These are phyloP conservation scores for Starmerella davenportii DNA, from an alignment of 805 yeast genomes.

Conservation along the genomic window DNA sequence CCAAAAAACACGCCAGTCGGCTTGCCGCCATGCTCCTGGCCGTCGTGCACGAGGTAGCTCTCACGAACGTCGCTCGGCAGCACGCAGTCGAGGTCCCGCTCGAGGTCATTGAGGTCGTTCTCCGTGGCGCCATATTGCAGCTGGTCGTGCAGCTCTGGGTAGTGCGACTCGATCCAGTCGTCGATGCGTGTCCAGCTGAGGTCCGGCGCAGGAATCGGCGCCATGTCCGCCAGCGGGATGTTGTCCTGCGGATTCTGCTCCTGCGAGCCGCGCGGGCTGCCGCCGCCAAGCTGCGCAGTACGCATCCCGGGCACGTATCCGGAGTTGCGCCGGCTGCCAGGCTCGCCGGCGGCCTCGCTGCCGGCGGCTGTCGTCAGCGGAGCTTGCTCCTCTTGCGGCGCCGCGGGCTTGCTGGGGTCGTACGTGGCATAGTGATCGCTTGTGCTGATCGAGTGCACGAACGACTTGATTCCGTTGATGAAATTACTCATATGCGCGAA, in stretches of 20 bases:
- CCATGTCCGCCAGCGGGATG: constrained; percentile 35
- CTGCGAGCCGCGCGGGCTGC: constrained; percentile 19
- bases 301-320: constrained; percentile 24
- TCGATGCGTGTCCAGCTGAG: constrained; percentile 81
- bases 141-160: constrained; percentile 66
- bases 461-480: constrained; percentile 19
- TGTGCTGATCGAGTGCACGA: constrained; percentile 25
- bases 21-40: constrained; percentile 65
- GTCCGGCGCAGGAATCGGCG: constrained; percentile 43
- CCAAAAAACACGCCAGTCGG: constrained; percentile 70
- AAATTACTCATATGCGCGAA: constrained; percentile 17
- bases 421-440: constrained; percentile 26
- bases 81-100: constrained; percentile 54
- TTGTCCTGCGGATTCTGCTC: constrained; percentile 19
- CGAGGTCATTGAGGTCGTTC: constrained; percentile 65
- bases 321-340: constrained; percentile 8
- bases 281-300: constrained; percentile 21
- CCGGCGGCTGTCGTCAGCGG: constrained; percentile 10
- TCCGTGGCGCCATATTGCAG: constrained; percentile 62
- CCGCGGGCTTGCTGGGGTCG: constrained; percentile 17
- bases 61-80: constrained; percentile 74
- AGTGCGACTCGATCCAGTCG: constrained; percentile 59
- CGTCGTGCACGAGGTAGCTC: constrained; percentile 68
- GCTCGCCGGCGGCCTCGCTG: constrained; percentile 5
- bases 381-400: constrained; percentile 11